phyloP scores from a whole-genome alignment of 106 monocot genomes.

The Allium sativum region DNA sequence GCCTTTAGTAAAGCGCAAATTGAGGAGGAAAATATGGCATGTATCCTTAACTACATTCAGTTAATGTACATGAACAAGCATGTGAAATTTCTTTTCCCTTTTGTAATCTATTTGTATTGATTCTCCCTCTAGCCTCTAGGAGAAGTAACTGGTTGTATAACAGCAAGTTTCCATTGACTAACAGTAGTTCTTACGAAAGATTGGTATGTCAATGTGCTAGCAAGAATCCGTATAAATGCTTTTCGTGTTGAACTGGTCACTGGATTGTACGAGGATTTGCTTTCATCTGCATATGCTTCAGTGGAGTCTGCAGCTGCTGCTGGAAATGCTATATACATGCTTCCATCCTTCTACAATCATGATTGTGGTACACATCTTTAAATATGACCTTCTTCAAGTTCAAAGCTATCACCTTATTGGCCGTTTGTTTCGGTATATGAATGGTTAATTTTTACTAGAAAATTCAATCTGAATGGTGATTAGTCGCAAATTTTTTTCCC shows the following conservation, averaged over 20 bases:
- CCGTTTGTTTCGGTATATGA: no score
- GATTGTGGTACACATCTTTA: constrained; percentile 58
- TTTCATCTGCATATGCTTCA: constrained; percentile 43
- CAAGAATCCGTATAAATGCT: constrained; percentile 81
- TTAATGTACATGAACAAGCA: background rate
- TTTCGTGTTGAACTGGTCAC: constrained; percentile 72
- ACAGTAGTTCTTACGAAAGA: constrained; percentile 65
- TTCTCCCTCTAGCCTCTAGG: background rate
- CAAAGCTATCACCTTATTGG: no score
- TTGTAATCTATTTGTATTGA: background rate
- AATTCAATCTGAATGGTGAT: no score
- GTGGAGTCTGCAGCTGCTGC: constrained; percentile 53
- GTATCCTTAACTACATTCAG: constrained; percentile 55
- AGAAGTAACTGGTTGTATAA: no score
- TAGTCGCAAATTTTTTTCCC: no score
- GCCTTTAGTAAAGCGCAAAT: constrained; percentile 37
- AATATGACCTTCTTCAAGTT: no score
- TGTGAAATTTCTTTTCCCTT: no score
- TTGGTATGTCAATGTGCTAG: constrained; percentile 71
- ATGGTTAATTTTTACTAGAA: no score
- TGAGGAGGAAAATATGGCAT: constrained; percentile 38
- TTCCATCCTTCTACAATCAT: constrained; percentile 96
- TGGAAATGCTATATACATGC: constrained; percentile 91
- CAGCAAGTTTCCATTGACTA: constrained; percentile 27
- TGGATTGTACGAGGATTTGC: constrained; percentile 61